These are phyloP conservation scores for Thelephora ganbajun DNA, from an alignment of 768 basidiomycete species.

Conservation along the genomic window DNA sequence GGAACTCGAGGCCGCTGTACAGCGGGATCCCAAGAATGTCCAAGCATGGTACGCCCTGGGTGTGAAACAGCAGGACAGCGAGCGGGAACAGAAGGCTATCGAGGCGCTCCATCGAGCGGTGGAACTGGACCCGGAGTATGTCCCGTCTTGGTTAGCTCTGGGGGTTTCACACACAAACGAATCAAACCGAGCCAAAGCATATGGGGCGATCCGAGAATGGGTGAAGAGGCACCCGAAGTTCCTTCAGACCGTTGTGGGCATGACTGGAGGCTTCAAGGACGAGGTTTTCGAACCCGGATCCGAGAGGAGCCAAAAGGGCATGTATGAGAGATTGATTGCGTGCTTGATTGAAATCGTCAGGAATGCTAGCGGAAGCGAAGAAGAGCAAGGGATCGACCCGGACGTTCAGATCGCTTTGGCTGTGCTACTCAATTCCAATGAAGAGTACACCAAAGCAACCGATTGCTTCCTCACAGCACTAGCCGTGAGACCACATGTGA, in stretches of 20 bases:
- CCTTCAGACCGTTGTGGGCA: constrained; percentile 31
- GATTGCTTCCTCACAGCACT: constrained; percentile 91
- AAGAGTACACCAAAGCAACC: constrained; percentile 84
- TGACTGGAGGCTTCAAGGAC: background rate
- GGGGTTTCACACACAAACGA: constrained; percentile 90
- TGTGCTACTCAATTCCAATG: constrained; percentile 82
- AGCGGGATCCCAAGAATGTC: constrained; percentile 57
- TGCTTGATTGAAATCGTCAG: constrained; percentile 74
- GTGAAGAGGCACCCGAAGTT: constrained; percentile 40
- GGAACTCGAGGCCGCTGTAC: constrained; percentile 81
- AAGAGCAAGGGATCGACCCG: constrained; percentile 45
- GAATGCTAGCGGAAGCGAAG: constrained; percentile 28
- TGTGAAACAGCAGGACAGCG: constrained; percentile 95
- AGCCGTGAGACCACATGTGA: constrained; percentile 74
- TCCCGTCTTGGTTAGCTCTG: constrained; percentile 81
- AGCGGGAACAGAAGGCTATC: constrained; percentile 84
- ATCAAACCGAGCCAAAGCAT: constrained; percentile 56
- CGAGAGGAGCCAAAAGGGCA: constrained; percentile 20
- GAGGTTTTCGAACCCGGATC: constrained; percentile 15
- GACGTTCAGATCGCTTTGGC: constrained; percentile 94
- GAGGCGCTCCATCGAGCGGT: constrained; percentile 71
- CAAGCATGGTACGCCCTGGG: constrained; percentile 85
- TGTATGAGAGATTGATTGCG: constrained; percentile 45
- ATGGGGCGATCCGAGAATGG: constrained; percentile 79
- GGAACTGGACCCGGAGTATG: constrained; percentile 63